Base-by-base conservation (phyloP, 2,329 filamentous ascomycete species). In the Calonectria multiphialidica region DNA sequence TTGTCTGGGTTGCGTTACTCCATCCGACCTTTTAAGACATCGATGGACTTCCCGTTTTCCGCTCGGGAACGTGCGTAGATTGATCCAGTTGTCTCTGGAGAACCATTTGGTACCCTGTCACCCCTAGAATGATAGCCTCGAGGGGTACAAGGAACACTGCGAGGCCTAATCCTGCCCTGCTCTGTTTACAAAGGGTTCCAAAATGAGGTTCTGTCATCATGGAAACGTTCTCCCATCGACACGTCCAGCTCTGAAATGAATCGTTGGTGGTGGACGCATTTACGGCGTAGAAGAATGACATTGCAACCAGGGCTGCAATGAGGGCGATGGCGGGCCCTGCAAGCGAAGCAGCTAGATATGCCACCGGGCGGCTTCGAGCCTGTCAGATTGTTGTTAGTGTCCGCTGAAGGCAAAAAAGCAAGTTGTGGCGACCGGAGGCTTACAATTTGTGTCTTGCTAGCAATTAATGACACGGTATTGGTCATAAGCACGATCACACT, bases 221-320 rank as follows among this genome's bases (percentile, higher is more conserved):
- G 72, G 82, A 80, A n/a, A 91, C 83, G 25, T 84, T 77, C 10
- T 83, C 81, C 90, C 91, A 93, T 74, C 89, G 89, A 81, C 91
- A 93, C 47, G 87, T 89, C 91, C 91, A 93, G 81, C 89, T 91
- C 78, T 91, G 85, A 13, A 92, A 81, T 8, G 89, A 90, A 78
- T 91, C 89, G 71, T 84, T 83, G 10, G 84, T 85, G 16, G 81
- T 82, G 4, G 90, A 91, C 21, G 86, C 81, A 75, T 91, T 89
- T 80, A 90, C 85, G 67, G 84, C 85, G 78, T 91, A 92, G 80
- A 90, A 91, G 81, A 92, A 87, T 64, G 86, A 83, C 78, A 90
- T 88, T 73, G 87, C 86, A 68, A 91, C 83, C 62, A 91, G 79
- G 45, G 88, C 86, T 15, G 80, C 81, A 59, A 82, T 72, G 65